Percentiles rank a stretch among this genome's conserved stretches.
These are phyloP conservation scores for Orychophragmus violaceus DNA, from an alignment of 345 rosid species.

Conservation along the genomic window DNA sequence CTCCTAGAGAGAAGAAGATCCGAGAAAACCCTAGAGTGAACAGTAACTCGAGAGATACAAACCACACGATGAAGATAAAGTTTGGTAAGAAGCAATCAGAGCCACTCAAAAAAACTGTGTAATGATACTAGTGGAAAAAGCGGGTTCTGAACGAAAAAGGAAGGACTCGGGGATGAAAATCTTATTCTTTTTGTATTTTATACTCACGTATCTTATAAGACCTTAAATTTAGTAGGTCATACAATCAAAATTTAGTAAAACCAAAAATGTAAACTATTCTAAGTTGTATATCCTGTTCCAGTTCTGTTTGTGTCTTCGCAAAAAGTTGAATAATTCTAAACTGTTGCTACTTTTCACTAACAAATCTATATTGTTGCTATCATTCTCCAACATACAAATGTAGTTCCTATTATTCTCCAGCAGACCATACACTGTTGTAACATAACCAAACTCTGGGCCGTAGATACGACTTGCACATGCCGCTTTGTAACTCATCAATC, in stretches of 20 bases:
- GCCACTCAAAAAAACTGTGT: too few relatives aligned
- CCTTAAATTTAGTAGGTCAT: not conserved
- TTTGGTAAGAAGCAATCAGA: too few relatives aligned
- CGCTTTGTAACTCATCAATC: constrained; percentile 53
- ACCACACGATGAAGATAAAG: too few relatives aligned
- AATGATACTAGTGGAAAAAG: too few relatives aligned
- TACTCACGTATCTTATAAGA: not conserved
- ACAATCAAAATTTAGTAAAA: not conserved
- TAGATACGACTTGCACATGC: constrained; percentile 68
- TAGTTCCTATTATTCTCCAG: constrained; percentile 24
- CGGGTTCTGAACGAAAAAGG: too few relatives aligned
- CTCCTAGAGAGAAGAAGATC: too few relatives aligned
- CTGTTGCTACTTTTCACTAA: not conserved
- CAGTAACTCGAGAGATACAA: too few relatives aligned
- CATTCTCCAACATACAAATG: not conserved
- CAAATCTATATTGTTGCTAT: not conserved
- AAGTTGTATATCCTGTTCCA: constrained; percentile 29
- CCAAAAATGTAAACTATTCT: not conserved
- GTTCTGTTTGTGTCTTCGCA: constrained; percentile 41
- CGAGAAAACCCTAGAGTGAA: too few relatives aligned
- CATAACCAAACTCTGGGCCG: constrained; percentile 47
- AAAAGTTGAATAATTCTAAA: constrained; percentile 31
- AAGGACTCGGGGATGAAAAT: too few relatives aligned
- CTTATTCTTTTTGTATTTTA: too few relatives aligned
- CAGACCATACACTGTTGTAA: constrained; percentile 26